Base-by-base conservation (phyloP, 164 flowering plant species). In the Nymphaea thermarum region DNA sequence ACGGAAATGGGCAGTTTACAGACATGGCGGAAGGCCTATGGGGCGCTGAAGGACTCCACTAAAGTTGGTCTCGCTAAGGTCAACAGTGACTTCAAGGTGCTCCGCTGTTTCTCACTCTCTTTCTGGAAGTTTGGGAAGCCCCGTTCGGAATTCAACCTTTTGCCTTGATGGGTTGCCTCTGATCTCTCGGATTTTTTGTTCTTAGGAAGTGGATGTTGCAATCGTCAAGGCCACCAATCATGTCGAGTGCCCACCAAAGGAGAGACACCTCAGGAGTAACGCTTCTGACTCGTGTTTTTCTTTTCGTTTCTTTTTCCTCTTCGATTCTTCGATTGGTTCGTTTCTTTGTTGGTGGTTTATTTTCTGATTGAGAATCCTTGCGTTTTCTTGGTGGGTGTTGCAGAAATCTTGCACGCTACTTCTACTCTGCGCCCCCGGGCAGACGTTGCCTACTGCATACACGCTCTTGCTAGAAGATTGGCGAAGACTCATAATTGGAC, bases 191-290 rank as follows among this genome's bases (percentile, higher is more conserved):
- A 6, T 62, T 62, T 62, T 6, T 17, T 17, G 25, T 62, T 66
- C 44, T 4, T 42, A 94, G 99, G 99, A 94, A 67, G 81, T 94
- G 75, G 99, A 94, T 78, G 90, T 94, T 65, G 99, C 99, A 72
- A 85, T 94, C 71, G 95, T 91, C 63, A 94, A 94, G 80, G 98
- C 98, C 11, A 89, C 98, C 41, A 94, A 91, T 80, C 99, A 94
- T 74, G 97, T 90, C 65, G 97, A 88, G 78, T 82, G 87, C 51
- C 96, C 97, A 8, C 99, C 99, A 63, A 94, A 94, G 75, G 99
- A 91, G 67, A 77, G 99, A 64, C 96, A 94, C 71, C 85, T 94
- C 60, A 76, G 92, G 75, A 91, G 99, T 94, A 57, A 79, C 44
- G 17, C 66, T 14, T 17, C 64, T 62, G 36, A 25, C 36, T 25